Evolutionary conservation across 2,329 filamentous ascomycete species (phyloP).

Genomic region (Trichoderma pleuroti): DNA sequence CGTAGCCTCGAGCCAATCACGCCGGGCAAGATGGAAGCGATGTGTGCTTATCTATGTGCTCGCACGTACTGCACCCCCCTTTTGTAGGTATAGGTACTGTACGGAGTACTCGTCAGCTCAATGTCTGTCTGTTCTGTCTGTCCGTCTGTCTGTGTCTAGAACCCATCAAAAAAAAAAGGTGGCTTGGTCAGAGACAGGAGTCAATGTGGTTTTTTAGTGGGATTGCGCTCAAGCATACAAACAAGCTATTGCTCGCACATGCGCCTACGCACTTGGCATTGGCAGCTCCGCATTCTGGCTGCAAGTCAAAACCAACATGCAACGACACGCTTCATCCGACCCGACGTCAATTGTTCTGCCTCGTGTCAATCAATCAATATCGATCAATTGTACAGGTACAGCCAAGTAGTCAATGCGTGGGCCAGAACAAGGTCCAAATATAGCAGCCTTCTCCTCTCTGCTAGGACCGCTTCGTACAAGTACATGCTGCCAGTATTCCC

Average conservation of each 20-base stretch:
- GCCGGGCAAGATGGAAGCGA: background rate
- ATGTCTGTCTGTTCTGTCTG: background rate
- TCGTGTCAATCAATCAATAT: background rate
- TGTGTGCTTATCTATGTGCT: background rate
- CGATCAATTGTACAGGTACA: background rate
- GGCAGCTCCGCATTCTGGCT: background rate
- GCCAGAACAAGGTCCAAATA: background rate
- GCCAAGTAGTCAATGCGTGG: background rate
- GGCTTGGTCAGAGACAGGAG: background rate
- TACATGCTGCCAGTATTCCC: background rate
- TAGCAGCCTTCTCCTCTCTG: background rate
- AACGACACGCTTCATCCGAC: background rate
- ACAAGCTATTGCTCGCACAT: background rate
- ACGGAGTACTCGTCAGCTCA: background rate
- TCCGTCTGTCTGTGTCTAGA: background rate
- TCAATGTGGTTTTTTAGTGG: background rate
- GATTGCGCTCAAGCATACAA: constrained; percentile 3
- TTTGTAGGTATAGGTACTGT: background rate
- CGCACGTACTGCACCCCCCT: background rate
- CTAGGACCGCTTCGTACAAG: background rate
- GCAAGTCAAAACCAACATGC: background rate
- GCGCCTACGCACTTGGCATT: background rate
- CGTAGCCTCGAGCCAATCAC: background rate
- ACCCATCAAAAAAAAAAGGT: background rate
- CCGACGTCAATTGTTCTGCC: background rate